Conservation (phyloP, 2,329 filamentous ascomycete species). For the Pyricularia pennisetigena region DNA sequence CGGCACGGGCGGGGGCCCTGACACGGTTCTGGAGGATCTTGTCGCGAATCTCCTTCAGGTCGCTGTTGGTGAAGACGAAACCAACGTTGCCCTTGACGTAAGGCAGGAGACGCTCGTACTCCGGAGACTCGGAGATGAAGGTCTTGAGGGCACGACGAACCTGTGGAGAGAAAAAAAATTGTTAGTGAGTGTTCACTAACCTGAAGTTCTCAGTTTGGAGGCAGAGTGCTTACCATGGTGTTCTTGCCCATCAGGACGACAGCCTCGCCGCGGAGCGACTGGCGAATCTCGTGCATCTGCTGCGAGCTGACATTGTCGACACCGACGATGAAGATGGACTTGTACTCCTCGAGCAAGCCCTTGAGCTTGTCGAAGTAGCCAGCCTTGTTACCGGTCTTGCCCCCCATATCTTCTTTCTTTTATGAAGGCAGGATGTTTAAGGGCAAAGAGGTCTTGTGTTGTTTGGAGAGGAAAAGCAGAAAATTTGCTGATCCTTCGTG, state of each 20-base stretch:
- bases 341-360: slow-evolving; percentile 90
- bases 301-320: slow-evolving; percentile 99
- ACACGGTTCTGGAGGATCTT: slow-evolving; percentile 97
- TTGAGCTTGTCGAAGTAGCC: slow-evolving; percentile 99
- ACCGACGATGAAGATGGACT: slow-evolving; percentile 92
- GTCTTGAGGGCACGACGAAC: slow-evolving; percentile 96
- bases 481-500: slow-evolving; percentile 6
- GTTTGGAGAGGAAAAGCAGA: slow-evolving; percentile 4
- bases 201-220: no score
- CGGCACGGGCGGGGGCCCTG: slow-evolving; percentile 93
- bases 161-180: slow-evolving; percentile 27
- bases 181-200: background rate
- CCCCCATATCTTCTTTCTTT: slow-evolving; percentile 94
- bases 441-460: slow-evolving; percentile 43
- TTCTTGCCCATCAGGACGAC: slow-evolving; percentile 99
- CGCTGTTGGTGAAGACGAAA: slow-evolving; percentile 98
- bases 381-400: slow-evolving; percentile 84
- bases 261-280: slow-evolving; percentile 79
- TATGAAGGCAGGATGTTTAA: slow-evolving; percentile 98
- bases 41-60: slow-evolving; percentile 86
- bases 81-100: slow-evolving; percentile 96
- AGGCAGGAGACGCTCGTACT: slow-evolving; percentile 97
- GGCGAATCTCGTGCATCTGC: slow-evolving; percentile 99
- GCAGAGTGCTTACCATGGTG: slow-evolving; percentile 70
- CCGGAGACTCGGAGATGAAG: slow-evolving; percentile 80